Conservation (phyloP, 2,329 filamentous ascomycete genomes). For the Ascosphaera aggregata region DNA sequence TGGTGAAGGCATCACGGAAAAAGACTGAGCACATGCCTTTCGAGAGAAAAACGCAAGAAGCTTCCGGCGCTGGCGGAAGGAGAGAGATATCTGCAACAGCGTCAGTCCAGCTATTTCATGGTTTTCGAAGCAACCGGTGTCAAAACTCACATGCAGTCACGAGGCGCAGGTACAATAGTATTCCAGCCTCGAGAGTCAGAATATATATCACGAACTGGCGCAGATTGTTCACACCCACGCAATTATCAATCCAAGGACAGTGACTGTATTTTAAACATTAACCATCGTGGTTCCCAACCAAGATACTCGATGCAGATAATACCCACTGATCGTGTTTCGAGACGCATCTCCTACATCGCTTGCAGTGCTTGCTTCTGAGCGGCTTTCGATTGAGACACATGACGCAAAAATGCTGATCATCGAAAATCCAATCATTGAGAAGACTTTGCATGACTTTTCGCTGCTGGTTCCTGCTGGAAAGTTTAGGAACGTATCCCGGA, state of each 20-base stretch:
- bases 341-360: constrained; percentile 72
- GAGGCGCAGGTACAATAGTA: constrained; percentile 47
- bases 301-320: neutral
- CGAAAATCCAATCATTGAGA: constrained; percentile 65
- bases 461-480: constrained; percentile 72
- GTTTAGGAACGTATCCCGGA: constrained; percentile 80
- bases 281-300: neutral
- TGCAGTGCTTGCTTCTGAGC: constrained; percentile 87
- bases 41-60: constrained; percentile 51
- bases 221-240: constrained; percentile 85
- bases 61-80: constrained; percentile 26
- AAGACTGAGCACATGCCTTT: constrained; percentile 50
- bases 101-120: constrained; percentile 9
- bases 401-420: constrained; percentile 85
- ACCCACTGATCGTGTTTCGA: constrained; percentile 91
- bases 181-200: constrained; percentile 49
- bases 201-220: constrained; percentile 90
- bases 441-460: constrained; percentile 75
- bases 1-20: constrained; percentile 62
- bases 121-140: constrained; percentile 3
- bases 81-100: constrained; percentile 34
- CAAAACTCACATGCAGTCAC: constrained; percentile 42
- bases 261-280: constrained; percentile 33
- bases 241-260: constrained; percentile 96
- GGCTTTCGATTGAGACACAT: constrained; percentile 87